Percentiles rank a stretch among this genome's conserved stretches.
These are phyloP conservation scores for Plasmopara muralis DNA, from an alignment of 352 stramenopile species.

Conservation along the genomic window DNA sequence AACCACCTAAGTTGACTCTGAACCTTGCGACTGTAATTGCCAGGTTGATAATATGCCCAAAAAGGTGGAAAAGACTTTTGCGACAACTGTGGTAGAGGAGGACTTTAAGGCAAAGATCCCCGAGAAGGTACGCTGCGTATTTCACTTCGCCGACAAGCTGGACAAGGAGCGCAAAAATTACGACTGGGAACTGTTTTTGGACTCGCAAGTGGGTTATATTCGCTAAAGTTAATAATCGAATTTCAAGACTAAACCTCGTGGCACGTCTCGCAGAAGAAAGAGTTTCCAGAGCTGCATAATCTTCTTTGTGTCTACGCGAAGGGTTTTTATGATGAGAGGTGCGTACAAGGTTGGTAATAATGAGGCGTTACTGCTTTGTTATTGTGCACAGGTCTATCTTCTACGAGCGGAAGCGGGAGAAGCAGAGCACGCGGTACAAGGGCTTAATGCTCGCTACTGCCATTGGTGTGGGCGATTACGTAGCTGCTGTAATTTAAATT, in stretches of 20 bases:
- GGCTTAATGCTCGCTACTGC: slow-evolving; percentile 38
- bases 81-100: slow-evolving; percentile 43
- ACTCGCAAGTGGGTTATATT: slow-evolving; percentile 36
- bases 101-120: slow-evolving; percentile 67
- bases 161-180: slow-evolving; percentile 50
- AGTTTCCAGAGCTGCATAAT: slow-evolving; percentile 56
- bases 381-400: slow-evolving; percentile 36
- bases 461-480: slow-evolving; percentile 51
- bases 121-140: slow-evolving; percentile 70
- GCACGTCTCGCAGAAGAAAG: slow-evolving; percentile 29
- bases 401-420: slow-evolving; percentile 52
- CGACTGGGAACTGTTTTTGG: slow-evolving; percentile 53
- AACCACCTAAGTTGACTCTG: no score
- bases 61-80: slow-evolving; percentile 49
- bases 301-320: slow-evolving; percentile 61
- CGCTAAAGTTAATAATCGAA: neutral
- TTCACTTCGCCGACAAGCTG: slow-evolving; percentile 37
- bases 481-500: slow-evolving; percentile 36
- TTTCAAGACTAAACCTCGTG: neutral
- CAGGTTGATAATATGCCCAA: slow-evolving; percentile 59
- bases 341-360: slow-evolving; percentile 1
- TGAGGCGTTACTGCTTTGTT: neutral
- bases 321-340: slow-evolving; percentile 63
- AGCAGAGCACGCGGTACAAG: slow-evolving; percentile 45
- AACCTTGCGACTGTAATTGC: neutral